Evolutionary conservation across 2,329 filamentous ascomycete genomes (phyloP).

Genomic region (Talaromyces sp.): DNA sequence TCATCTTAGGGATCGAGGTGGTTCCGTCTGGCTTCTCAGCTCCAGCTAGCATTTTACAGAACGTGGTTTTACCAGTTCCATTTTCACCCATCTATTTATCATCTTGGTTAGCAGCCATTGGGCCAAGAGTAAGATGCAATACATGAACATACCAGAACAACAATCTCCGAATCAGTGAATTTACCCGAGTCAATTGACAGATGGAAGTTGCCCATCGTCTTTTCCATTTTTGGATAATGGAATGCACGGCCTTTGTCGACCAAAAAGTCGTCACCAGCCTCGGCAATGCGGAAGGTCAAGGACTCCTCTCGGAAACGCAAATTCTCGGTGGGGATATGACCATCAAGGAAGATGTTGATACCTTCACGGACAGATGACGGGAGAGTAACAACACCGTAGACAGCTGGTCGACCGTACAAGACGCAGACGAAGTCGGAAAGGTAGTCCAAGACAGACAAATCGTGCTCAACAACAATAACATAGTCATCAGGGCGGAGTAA

Average conservation of each 20-base stretch:
- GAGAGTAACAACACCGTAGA: constrained; percentile 96
- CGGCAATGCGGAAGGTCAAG: constrained; percentile 87
- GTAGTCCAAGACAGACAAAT: constrained; percentile 96
- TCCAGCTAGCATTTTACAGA: constrained; percentile 93
- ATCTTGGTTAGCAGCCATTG: not conserved
- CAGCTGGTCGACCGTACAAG: constrained; percentile 88
- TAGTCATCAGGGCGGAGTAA: constrained; percentile 86
- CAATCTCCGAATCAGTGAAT: constrained; percentile 97
- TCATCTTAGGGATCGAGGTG: constrained; percentile 80
- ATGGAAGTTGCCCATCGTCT: constrained; percentile 84
- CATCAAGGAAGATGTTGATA: constrained; percentile 98
- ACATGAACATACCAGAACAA: constrained; percentile 63
- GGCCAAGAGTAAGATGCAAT: not conserved
- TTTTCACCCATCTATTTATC: constrained; percentile 78
- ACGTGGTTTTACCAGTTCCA: constrained; percentile 98
- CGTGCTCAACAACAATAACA: constrained; percentile 98
- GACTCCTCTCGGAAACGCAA: constrained; percentile 97
- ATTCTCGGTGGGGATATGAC: constrained; percentile 97
- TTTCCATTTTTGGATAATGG: constrained; percentile 83
- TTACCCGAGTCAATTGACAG: constrained; percentile 73
- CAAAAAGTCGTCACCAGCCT: constrained; percentile 82
- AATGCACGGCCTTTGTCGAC: constrained; percentile 81
- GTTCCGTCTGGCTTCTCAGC: constrained; percentile 83
- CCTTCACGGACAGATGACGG: constrained; percentile 95
- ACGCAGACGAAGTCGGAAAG: constrained; percentile 98